phyloP scores from a whole-genome alignment of 331 rosid species.

The Stylosanthes scabra region DNA sequence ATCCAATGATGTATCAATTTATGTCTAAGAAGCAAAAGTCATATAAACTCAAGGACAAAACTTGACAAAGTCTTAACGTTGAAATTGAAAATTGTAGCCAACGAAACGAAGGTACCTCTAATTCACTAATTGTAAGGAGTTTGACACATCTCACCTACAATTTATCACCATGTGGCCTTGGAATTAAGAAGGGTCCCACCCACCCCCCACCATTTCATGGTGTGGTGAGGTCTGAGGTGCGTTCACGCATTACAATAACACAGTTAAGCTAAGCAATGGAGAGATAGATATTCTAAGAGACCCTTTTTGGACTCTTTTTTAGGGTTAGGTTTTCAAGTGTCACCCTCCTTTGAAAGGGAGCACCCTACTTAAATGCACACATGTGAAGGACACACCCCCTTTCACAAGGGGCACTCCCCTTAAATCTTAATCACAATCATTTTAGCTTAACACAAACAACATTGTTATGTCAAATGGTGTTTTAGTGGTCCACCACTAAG shows the following conservation, averaged over 20 bases:
- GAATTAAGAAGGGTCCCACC: constrained; percentile 30
- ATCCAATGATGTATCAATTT: no score
- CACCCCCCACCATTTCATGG: constrained; percentile 24
- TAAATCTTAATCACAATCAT: neutral
- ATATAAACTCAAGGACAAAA: neutral
- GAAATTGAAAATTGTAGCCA: constrained; percentile 27
- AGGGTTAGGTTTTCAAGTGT: no score
- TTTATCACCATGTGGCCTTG: constrained; percentile 29
- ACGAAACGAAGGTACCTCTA: constrained; percentile 32
- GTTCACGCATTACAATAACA: neutral
- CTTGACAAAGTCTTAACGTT: constrained; percentile 1
- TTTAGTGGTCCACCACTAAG: constrained; percentile 43
- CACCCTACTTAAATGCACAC: constrained; percentile 47
- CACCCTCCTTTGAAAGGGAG: no score
- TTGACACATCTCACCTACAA: constrained; percentile 14
- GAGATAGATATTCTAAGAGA: constrained; percentile 33
- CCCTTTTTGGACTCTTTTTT: constrained; percentile 36
- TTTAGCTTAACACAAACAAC: constrained; percentile 11
- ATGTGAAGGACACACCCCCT: constrained; percentile 19
- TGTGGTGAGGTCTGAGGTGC: no score
- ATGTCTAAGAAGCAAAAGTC: no score
- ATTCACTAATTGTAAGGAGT: constrained; percentile 22
- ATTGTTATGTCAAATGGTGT: neutral
- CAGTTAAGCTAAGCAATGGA: constrained; percentile 10
- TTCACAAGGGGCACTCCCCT: neutral